These are phyloP conservation scores for Cochlearia excelsa DNA, from an alignment of 345 rosid species.

Conservation along the genomic window DNA sequence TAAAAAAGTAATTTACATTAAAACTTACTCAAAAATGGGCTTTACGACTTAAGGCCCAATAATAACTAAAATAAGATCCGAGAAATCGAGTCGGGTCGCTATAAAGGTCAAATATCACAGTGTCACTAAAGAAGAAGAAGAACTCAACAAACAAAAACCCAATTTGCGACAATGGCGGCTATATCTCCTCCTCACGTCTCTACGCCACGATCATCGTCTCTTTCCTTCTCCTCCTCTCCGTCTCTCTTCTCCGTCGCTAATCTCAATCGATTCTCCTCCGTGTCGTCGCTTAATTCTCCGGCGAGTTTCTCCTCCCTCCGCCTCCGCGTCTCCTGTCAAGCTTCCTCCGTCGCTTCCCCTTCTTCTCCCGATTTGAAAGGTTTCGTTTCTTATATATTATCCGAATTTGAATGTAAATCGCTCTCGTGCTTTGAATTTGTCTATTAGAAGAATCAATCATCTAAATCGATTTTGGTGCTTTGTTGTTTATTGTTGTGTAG, in stretches of 20 bases:
- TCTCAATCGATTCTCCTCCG: constrained; percentile 28
- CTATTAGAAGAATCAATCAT: too few relatives aligned
- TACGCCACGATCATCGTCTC: constrained; percentile 37
- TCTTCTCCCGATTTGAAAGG: constrained; percentile 49
- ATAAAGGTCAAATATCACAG: too few relatives aligned
- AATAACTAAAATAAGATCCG: too few relatives aligned
- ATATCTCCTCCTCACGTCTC: constrained; percentile 43
- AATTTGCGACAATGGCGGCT: constrained; percentile 56
- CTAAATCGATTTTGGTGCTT: neutral
- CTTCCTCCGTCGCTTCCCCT: constrained; percentile 56
- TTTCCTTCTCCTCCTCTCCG: constrained; percentile 40
- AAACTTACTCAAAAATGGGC: too few relatives aligned
- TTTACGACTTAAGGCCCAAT: too few relatives aligned
- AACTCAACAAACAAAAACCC: neutral
- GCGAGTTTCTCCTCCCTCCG: constrained; percentile 27
- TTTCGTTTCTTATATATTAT: neutral
- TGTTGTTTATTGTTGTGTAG: constrained; percentile 37
- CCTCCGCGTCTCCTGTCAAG: constrained; percentile 55
- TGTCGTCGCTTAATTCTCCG: constrained; percentile 37
- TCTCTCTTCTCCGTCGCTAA: constrained; percentile 38
- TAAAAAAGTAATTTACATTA: too few relatives aligned
- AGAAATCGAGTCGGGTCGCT: too few relatives aligned
- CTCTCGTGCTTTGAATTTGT: too few relatives aligned
- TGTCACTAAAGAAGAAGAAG: neutral
- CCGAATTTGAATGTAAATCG: too few relatives aligned